These are phyloP conservation scores for Fusarium luffae DNA, from an alignment of 2,329 filamentous ascomycete species.

Conservation along the genomic window DNA sequence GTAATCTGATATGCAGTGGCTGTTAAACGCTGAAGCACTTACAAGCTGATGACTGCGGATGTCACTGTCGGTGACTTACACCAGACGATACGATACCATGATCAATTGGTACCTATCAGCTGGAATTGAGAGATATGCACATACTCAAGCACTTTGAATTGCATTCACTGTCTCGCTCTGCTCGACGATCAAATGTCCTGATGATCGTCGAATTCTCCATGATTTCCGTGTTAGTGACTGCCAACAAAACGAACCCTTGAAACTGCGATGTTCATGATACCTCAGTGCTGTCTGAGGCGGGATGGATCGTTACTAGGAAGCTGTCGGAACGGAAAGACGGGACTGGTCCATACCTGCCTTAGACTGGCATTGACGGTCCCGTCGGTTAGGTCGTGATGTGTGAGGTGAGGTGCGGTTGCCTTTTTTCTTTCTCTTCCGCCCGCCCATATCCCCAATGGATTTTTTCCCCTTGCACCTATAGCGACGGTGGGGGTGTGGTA, in stretches of 20 bases:
- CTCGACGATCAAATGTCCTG: neutral
- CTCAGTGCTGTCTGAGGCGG: neutral
- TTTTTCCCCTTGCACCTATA: constrained; percentile 37
- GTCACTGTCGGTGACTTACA: neutral
- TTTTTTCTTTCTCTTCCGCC: constrained; percentile 25
- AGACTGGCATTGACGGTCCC: constrained; percentile 7
- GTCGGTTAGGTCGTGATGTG: constrained; percentile 21
- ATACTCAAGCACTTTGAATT: neutral
- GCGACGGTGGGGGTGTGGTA: constrained; percentile 31
- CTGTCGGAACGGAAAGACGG: constrained; percentile 32
- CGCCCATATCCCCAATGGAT: constrained; percentile 41
- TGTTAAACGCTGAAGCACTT: constrained; percentile 19
- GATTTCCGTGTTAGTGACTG: constrained; percentile 9
- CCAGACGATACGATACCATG: neutral
- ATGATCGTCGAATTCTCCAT: constrained; percentile 6
- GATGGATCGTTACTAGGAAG: constrained; percentile 24
- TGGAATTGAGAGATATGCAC: neutral
- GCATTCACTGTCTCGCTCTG: constrained; percentile 4
- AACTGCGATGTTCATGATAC: constrained; percentile 17
- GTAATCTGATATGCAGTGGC: constrained; percentile 29
- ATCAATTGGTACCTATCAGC: neutral
- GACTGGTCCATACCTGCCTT: neutral
- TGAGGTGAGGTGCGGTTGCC: constrained; percentile 19
- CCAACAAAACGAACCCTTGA: constrained; percentile 5
- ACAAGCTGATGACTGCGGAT: neutral